These are phyloP conservation scores for Talaromyces sp. DNA, from an alignment of 2,329 filamentous ascomycete genomes.

Conservation along the genomic window DNA sequence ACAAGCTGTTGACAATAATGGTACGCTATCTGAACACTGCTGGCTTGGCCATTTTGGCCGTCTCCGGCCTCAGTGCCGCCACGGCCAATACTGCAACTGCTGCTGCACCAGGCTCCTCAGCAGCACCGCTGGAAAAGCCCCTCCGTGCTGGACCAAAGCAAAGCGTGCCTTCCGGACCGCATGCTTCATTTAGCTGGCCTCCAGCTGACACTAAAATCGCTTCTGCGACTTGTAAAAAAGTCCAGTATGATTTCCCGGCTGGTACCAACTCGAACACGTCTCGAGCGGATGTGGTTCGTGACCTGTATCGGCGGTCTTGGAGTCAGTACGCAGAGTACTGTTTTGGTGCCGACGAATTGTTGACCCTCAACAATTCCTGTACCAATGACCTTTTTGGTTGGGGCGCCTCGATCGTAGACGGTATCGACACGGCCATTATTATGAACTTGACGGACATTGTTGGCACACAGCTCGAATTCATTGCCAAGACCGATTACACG, in stretches of 20 bases:
- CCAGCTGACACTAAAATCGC: not conserved
- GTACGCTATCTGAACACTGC: not conserved
- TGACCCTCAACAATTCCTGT: constrained; percentile 14
- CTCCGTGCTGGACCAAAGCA: not conserved
- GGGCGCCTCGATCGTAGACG: constrained; percentile 18
- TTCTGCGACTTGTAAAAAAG: constrained; percentile 11
- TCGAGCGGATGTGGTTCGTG: constrained; percentile 15
- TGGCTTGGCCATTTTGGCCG: not conserved
- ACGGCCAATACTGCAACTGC: not conserved
- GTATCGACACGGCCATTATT: constrained; percentile 19
- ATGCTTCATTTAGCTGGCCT: constrained; percentile 1
- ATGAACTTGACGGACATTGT: constrained; percentile 21
- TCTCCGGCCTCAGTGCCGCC: not conserved
- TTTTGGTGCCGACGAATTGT: constrained; percentile 15
- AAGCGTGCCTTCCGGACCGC: not conserved
- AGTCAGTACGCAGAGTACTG: constrained; percentile 18
- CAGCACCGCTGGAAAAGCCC: not conserved
- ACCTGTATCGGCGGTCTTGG: constrained; percentile 17
- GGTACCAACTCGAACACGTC: constrained; percentile 15
- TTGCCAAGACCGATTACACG: constrained; percentile 17
- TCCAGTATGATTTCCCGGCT: constrained; percentile 15
- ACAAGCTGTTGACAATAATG: not conserved
- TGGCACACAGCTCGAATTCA: constrained; percentile 16
- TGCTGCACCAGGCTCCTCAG: not conserved
- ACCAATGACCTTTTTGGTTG: constrained; percentile 18